phyloP scores from a whole-genome alignment of 768 basidiomycete genomes.

The Boletus eberwhitei region DNA sequence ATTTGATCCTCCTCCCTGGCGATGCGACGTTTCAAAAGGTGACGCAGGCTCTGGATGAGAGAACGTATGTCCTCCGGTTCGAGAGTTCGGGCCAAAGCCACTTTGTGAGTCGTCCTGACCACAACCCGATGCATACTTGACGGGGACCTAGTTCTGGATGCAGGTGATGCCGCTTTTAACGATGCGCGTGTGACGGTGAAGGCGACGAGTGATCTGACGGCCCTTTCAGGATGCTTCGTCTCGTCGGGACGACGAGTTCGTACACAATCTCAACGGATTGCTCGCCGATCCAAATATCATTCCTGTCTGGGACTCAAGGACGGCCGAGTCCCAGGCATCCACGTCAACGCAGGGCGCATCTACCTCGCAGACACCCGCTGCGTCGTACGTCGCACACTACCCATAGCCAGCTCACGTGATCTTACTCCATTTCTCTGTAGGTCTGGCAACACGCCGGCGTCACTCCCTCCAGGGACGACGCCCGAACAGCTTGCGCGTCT shows the following conservation, averaged over 20 bases:
- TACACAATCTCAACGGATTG: conserved; percentile 65
- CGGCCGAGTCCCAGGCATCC: conserved; percentile 42
- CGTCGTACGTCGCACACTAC: conserved; percentile 14
- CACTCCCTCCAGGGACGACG: conserved; percentile 31
- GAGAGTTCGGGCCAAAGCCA: conserved; percentile 85
- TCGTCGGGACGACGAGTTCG: conserved; percentile 69
- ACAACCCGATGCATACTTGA: not conserved
- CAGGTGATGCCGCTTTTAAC: conserved; percentile 48
- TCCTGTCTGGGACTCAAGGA: conserved; percentile 52
- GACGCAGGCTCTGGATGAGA: conserved; percentile 56
- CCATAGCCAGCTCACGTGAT: not conserved
- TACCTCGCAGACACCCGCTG: conserved; percentile 34
- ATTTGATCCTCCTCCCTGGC: conserved; percentile 82
- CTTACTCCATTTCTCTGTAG: conserved; percentile 1
- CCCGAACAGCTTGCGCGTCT: conserved; percentile 69
- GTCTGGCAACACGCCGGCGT: conserved; percentile 2
- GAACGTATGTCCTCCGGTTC: conserved; percentile 88
- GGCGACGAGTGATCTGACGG: not conserved
- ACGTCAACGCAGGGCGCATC: conserved; percentile 38
- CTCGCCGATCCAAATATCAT: conserved; percentile 63
- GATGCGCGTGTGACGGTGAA: not conserved
- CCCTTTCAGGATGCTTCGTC: conserved; percentile 58
- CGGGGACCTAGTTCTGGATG: conserved; percentile 69
- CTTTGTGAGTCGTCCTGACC: conserved; percentile 60
- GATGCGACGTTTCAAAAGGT: conserved; percentile 84